These are phyloP conservation scores for Tothia fuscella DNA, from an alignment of 2,329 filamentous ascomycete species.

Conservation along the genomic window DNA sequence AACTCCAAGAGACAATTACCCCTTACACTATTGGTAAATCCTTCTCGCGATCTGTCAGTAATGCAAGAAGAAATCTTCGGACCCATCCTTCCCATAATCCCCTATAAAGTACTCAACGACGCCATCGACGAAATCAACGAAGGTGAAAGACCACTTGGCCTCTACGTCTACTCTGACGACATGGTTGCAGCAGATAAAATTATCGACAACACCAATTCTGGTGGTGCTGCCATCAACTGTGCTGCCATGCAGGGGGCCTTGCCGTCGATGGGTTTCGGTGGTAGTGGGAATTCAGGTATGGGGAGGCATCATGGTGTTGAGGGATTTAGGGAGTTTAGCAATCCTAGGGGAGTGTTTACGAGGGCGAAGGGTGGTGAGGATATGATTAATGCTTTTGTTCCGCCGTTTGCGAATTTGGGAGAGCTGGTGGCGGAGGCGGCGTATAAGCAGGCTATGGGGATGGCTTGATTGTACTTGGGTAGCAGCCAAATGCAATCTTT, in stretches of 20 bases:
- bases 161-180: conserved; percentile 9
- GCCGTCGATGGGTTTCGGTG: conserved; percentile 8
- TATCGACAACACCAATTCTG: conserved; percentile 9
- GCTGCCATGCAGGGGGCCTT: conserved; percentile 8
- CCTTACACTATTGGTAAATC: conserved; percentile 7
- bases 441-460: conserved; percentile 9
- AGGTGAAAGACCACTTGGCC: conserved; percentile 9
- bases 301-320: conserved; percentile 8
- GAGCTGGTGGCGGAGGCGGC: conserved; percentile 8
- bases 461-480: too few species aligned
- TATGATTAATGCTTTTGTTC: conserved; percentile 3
- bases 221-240: conserved; percentile 9
- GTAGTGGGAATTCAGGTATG: conserved; percentile 8
- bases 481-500: too few species aligned
- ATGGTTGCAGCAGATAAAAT: conserved; percentile 3
- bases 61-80: conserved; percentile 11
- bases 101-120: conserved; percentile 5
- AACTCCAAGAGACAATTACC: conserved; percentile 7
- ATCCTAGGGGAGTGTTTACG: conserved; percentile 7
- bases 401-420: conserved; percentile 1
- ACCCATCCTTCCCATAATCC: conserved; percentile 6
- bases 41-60: conserved; percentile 1
- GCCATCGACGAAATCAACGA: conserved; percentile 9
- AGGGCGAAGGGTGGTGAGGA: background rate
- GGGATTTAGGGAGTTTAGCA: conserved; percentile 9